Conservation (phyloP, 2,329 filamentous ascomycete species). For the Pestalotiopsis sp. region DNA sequence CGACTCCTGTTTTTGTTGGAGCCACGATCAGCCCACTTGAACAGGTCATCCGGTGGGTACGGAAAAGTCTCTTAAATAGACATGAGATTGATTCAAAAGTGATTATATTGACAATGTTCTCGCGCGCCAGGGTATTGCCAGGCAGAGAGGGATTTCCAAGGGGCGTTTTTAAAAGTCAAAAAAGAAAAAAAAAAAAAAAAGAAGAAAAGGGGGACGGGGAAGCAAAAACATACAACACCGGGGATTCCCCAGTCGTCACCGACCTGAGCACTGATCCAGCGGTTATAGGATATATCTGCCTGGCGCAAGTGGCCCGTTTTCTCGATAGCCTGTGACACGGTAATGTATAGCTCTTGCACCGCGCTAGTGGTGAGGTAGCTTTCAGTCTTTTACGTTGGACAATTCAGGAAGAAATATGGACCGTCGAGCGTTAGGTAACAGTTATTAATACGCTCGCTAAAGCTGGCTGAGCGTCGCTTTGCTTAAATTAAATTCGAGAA, state of each 20-base stretch:
- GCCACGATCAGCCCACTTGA: background rate
- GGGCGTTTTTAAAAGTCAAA: background rate
- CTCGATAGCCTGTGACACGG: background rate
- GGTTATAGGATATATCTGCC: too few relatives aligned
- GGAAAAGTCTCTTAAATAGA: conserved; percentile 2
- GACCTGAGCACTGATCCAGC: too few relatives aligned
- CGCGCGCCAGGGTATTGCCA: background rate
- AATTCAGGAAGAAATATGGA: background rate
- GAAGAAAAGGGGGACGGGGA: too few relatives aligned
- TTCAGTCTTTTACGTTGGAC: background rate
- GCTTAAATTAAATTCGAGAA: background rate
- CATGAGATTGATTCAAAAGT: background rate
- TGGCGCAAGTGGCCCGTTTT: background rate
- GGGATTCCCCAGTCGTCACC: too few relatives aligned
- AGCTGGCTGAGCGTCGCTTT: background rate
- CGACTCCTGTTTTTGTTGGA: background rate
- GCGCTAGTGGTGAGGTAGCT: conserved; percentile 1
- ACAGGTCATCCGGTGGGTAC: background rate
- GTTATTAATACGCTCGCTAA: conserved; percentile 2
- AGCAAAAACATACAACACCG: too few relatives aligned
- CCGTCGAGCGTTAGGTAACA: background rate
- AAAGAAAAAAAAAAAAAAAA: too few relatives aligned
- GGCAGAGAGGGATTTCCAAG: background rate
- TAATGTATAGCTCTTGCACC: background rate
- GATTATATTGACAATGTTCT: background rate